These are phyloP conservation scores for Geosmithia morbida DNA, from an alignment of 2,329 filamentous ascomycete genomes.

Conservation along the genomic window DNA sequence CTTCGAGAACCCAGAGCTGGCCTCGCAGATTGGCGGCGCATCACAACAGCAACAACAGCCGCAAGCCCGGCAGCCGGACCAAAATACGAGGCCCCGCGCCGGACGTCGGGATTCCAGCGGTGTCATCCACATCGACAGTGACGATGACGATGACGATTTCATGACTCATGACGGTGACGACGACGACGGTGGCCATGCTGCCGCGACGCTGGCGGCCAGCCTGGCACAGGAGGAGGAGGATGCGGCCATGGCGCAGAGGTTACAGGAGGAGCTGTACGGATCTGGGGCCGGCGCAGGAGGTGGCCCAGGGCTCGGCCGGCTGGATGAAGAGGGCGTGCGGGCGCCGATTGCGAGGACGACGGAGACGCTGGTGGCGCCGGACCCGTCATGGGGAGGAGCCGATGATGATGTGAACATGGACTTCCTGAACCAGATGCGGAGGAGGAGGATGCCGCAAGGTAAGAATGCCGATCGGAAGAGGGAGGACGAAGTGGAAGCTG, in stretches of 20 bases:
- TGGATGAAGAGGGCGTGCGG: constrained; percentile 49
- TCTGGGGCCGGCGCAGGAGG: constrained; percentile 17
- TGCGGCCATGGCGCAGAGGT: constrained; percentile 75
- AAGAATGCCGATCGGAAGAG: background rate
- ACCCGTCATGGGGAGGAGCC: constrained; percentile 26
- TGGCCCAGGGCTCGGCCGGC: constrained; percentile 2
- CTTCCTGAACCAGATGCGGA: constrained; percentile 51
- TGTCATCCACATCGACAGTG: constrained; percentile 62
- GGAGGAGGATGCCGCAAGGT: constrained; percentile 12
- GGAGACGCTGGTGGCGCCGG: constrained; percentile 75
- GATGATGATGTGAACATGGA: constrained; percentile 40
- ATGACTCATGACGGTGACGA: constrained; percentile 23
- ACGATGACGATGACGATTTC: constrained; percentile 43
- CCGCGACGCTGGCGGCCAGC: constrained; percentile 22
- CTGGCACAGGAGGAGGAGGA: constrained; percentile 67
- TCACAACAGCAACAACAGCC: constrained; percentile 14
- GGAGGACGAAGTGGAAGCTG: background rate
- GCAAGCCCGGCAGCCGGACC: constrained; percentile 18
- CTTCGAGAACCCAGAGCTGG: constrained; percentile 72
- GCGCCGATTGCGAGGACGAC: constrained; percentile 86
- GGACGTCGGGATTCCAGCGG: constrained; percentile 19
- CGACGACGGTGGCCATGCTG: constrained; percentile 21
- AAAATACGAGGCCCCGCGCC: constrained; percentile 8
- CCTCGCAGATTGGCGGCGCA: constrained; percentile 12
- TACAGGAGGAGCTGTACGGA: constrained; percentile 84